phyloP scores from a whole-genome alignment of 805 yeast genomes.

The Wickerhamomyces queroliae region DNA sequence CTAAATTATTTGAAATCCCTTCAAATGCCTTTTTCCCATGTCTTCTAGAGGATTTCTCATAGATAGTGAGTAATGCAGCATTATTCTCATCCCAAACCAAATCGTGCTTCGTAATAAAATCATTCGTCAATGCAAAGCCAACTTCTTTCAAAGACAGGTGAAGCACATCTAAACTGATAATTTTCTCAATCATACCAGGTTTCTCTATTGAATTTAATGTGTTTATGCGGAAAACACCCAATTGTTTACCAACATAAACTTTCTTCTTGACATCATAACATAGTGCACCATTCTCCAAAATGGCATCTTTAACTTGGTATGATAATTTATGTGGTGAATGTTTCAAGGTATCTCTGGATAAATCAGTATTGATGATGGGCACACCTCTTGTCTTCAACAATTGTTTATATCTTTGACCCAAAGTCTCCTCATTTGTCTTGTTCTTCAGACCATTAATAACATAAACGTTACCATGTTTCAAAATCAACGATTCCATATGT shows the following conservation, averaged over 20 bases:
- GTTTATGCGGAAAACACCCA: constrained; percentile 85
- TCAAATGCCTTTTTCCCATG: constrained; percentile 22
- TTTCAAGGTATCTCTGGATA: constrained; percentile 29
- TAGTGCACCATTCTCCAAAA: constrained; percentile 81
- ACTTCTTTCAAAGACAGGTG: constrained; percentile 35
- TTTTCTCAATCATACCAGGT: constrained; percentile 67
- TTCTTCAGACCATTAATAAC: constrained; percentile 67
- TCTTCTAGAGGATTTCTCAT: constrained; percentile 37
- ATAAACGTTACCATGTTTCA: constrained; percentile 81
- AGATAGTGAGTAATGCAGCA: constrained; percentile 74
- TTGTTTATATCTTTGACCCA: constrained; percentile 54
- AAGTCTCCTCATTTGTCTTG: constrained; percentile 65
- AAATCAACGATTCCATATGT: constrained; percentile 67
- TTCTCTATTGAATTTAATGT: constrained; percentile 88
- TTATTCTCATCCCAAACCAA: constrained; percentile 92
- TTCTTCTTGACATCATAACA: constrained; percentile 57
- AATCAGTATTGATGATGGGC: constrained; percentile 31
- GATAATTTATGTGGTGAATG: constrained; percentile 34
- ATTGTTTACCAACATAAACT: constrained; percentile 70
- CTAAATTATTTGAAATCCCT: constrained; percentile 29
- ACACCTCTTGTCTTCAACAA: constrained; percentile 37
- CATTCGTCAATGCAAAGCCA: constrained; percentile 32
- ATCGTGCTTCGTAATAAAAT: constrained; percentile 62
- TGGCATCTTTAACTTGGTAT: constrained; percentile 53
- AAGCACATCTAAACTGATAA: constrained; percentile 66